Conservation (phyloP, 225 moss, liverwort and hornwort species). For the Physcomitrium patens region DNA sequence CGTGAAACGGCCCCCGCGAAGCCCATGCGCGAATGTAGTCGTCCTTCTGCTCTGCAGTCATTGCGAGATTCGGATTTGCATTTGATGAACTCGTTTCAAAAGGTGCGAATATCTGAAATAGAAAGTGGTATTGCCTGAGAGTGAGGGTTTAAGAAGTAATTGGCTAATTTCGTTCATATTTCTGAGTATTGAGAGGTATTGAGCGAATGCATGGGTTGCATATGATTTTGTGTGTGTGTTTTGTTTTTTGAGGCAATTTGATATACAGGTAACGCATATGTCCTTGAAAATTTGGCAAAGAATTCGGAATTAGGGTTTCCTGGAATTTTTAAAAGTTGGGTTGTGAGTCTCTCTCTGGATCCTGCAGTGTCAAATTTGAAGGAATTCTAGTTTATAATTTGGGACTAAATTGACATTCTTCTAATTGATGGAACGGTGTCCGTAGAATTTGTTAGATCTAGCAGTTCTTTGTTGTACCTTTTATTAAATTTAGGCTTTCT, state of each 20-base stretch:
- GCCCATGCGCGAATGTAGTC: slow-evolving; percentile 23
- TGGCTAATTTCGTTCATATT: neutral
- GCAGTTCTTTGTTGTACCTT: slow-evolving; percentile 7
- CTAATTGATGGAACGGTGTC: neutral
- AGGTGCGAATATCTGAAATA: slow-evolving; percentile 11
- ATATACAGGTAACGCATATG: neutral
- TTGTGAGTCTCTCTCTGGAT: neutral
- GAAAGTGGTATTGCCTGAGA: neutral
- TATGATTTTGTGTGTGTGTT: neutral
- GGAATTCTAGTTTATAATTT: neutral
- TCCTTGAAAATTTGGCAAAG: neutral
- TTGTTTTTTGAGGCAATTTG: neutral
- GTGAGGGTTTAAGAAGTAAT: slow-evolving; percentile 19
- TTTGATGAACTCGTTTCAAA: slow-evolving; percentile 31
- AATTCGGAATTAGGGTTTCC: slow-evolving; percentile 2
- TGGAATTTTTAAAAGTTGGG: slow-evolving; percentile 2
- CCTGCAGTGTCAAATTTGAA: neutral
- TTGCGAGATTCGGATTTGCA: slow-evolving; percentile 41
- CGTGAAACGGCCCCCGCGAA: slow-evolving; percentile 27
- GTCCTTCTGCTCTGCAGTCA: slow-evolving; percentile 26
- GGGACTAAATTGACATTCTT: neutral
- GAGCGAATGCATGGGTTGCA: neutral
- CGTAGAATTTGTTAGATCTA: neutral
- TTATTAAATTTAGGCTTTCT: slow-evolving; percentile 3
- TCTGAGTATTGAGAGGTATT: neutral